phyloP scores from a whole-genome alignment of 129 eudicot species.

The Pulicaria dysenterica region DNA sequence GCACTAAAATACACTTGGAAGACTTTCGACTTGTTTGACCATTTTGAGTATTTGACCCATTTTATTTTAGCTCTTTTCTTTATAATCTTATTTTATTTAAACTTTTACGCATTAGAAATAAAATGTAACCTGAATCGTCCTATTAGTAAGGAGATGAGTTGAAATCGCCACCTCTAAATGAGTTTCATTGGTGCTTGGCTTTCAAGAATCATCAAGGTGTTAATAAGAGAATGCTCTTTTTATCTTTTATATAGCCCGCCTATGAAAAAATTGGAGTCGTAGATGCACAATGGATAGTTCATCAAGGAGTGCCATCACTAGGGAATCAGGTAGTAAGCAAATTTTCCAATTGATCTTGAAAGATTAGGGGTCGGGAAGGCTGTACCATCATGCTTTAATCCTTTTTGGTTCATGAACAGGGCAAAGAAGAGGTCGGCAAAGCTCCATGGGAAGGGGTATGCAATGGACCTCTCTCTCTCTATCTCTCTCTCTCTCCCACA shows the following conservation, averaged over 20 bases:
- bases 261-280: constrained; percentile 91
- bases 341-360: constrained; percentile 18
- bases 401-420: constrained; percentile 39
- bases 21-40: background rate
- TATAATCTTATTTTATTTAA: background rate
- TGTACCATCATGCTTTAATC: constrained; percentile 2
- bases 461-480: background rate
- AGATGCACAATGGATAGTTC: constrained; percentile 95
- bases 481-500: too few relatives aligned
- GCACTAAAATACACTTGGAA: background rate
- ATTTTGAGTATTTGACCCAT: too few relatives aligned
- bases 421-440: constrained; percentile 44
- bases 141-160: background rate
- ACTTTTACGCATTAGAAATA: background rate
- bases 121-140: background rate
- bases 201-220: background rate
- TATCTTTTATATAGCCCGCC: constrained; percentile 57
- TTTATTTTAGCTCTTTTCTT: background rate
- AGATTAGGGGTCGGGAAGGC: background rate
- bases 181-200: background rate
- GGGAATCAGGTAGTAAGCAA: constrained; percentile 68
- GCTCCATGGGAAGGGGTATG: constrained; percentile 86
- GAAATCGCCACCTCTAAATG: background rate
- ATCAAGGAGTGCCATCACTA: constrained; percentile 81
- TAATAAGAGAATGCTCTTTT: constrained; percentile 20